Percentiles rank a stretch among this genome's conserved stretches.
Evolutionary conservation across 1,139 yeast species (phyloP).

Genomic region (Protomyces inouyei): DNA sequence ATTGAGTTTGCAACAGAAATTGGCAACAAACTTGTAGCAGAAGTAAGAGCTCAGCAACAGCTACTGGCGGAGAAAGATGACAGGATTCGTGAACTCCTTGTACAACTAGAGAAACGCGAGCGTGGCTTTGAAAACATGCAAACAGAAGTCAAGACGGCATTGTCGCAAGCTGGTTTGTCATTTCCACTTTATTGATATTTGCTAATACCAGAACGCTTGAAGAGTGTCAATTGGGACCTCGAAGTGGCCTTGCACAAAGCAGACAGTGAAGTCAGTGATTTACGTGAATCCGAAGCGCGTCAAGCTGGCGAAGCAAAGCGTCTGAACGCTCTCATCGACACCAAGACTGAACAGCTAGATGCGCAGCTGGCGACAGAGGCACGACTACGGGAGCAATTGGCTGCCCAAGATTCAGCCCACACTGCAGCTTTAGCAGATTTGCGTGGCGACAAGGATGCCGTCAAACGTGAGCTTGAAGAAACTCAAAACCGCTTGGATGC

Average conservation of each 20-base stretch:
- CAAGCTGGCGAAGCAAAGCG: background rate
- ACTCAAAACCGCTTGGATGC: slow-evolving; percentile 5
- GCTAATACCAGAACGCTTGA: slow-evolving; percentile 44
- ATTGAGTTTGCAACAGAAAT: slow-evolving; percentile 77
- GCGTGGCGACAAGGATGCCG: slow-evolving; percentile 6
- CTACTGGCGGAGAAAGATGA: slow-evolving; percentile 45
- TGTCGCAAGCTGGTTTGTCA: slow-evolving; percentile 41
- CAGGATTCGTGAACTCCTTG: slow-evolving; percentile 44
- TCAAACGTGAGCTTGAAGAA: slow-evolving; percentile 1
- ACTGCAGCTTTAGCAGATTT: background rate
- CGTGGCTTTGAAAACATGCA: slow-evolving; percentile 41
- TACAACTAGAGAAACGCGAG: slow-evolving; percentile 46
- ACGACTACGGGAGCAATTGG: background rate
- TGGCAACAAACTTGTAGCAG: slow-evolving; percentile 70
- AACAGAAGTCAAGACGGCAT: slow-evolving; percentile 38
- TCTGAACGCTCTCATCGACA: background rate
- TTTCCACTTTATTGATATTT: background rate
- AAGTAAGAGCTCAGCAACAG: slow-evolving; percentile 71
- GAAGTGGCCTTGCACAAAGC: slow-evolving; percentile 55
- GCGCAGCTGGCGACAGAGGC: background rate
- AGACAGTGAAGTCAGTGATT: slow-evolving; percentile 39
- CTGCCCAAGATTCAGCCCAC: background rate
- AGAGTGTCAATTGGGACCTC: slow-evolving; percentile 76
- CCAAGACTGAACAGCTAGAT: slow-evolving; percentile 13
- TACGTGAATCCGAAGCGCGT: slow-evolving; percentile 10